phyloP scores from a whole-genome alignment of 768 basidiomycete genomes.

The Termitomyces sp. region DNA sequence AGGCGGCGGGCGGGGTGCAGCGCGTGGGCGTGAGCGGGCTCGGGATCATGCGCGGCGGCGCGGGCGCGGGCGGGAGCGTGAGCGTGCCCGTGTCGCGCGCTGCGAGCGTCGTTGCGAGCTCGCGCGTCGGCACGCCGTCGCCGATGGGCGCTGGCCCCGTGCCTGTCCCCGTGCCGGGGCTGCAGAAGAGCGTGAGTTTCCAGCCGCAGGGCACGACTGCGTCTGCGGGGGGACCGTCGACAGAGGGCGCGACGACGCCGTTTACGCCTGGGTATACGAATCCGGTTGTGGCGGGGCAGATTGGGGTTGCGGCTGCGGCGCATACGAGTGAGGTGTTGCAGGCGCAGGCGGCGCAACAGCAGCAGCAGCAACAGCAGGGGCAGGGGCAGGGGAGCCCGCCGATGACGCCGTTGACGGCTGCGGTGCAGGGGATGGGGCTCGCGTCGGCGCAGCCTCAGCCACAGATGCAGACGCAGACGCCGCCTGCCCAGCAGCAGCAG shows the following conservation, averaged over 20 bases:
- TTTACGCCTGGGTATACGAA: conserved; percentile 16
- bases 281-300: neutral
- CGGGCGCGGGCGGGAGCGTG: conserved; percentile 20
- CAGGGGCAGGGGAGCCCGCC: conserved; percentile 5
- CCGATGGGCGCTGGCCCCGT: neutral
- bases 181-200: conserved; percentile 4
- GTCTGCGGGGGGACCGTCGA: neutral
- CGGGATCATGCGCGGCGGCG: conserved; percentile 1
- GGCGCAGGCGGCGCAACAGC: neutral
- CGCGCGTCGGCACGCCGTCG: conserved; percentile 27
- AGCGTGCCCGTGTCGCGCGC: conserved; percentile 31
- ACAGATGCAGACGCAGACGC: neutral
- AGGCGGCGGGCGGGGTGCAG: neutral
- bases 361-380: neutral
- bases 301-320: neutral
- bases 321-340: neutral
- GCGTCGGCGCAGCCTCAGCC: too few relatives aligned
- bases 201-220: neutral
- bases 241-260: conserved; percentile 3
- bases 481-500: conserved; percentile 20
- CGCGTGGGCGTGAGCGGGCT: too few relatives aligned
- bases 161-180: neutral
- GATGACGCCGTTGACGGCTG: conserved; percentile 18
- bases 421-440: conserved; percentile 20
- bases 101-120: conserved; percentile 20